A percentile compares a stretch with the other conserved stretches of the same genome.
These are phyloP conservation scores for Penicillium canariense DNA, from an alignment of 495 filamentous ascomycete genomes.

Conservation along the genomic window DNA sequence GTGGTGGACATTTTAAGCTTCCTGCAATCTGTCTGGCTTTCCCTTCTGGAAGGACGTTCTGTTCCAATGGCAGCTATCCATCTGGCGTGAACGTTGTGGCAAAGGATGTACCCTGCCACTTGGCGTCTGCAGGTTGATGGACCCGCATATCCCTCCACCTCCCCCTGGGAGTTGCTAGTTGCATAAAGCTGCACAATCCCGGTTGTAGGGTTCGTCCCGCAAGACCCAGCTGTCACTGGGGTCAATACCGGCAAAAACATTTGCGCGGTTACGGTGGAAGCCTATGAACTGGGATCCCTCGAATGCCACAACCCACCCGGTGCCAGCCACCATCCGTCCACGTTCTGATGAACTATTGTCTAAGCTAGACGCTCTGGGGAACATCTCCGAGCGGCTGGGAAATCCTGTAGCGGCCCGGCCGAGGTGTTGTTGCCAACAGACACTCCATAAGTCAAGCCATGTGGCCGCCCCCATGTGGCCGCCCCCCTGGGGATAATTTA, in stretches of 20 bases:
- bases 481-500: constrained; percentile 8
- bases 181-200: too few relatives aligned
- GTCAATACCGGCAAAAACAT: constrained; percentile 2
- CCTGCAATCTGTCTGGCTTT: background rate
- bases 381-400: constrained; percentile 14
- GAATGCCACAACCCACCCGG: background rate
- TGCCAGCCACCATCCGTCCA: background rate
- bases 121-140: too few relatives aligned
- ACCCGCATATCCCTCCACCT: too few relatives aligned
- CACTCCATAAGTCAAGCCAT: constrained; percentile 1
- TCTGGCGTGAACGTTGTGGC: too few relatives aligned
- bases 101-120: too few relatives aligned
- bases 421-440: background rate
- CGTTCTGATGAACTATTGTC: background rate
- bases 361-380: constrained; percentile 16
- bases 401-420: background rate
- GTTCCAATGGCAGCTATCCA: too few relatives aligned
- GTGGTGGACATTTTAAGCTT: too few relatives aligned
- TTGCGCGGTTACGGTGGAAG: too few relatives aligned
- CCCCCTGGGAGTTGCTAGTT: too few relatives aligned
- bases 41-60: background rate
- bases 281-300: background rate
- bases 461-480: background rate
- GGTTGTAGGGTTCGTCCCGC: background rate
- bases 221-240: background rate